Evolutionary conservation across 1,284 basidiomycete genomes (phyloP), one percentile per base, ranked within the genome.

Genomic region (Heterobasidion parviporum): DNA sequence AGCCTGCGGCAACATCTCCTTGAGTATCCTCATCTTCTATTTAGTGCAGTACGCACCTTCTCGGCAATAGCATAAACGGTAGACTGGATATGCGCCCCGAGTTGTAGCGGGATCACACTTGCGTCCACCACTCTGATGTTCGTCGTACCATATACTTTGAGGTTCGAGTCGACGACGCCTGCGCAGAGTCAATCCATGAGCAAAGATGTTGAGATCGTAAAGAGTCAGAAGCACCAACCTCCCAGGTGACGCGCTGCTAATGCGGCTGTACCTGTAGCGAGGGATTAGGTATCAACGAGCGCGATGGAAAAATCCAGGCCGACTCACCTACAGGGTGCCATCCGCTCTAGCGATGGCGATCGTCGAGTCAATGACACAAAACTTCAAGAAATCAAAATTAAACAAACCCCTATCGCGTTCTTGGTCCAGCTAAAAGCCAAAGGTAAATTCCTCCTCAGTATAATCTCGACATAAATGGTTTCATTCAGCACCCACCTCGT

Each of bases 121-220:
- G 73, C 68, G 62, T 76, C 74, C 34, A 72, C 66, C 33, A 66
- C 62, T n/a, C 65, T 60, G 6, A 64, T 50, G 68, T 80, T 80
- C 59, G 57, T 59, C 6, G 77, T 75, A 38, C 77, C 77, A 65
- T 80, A 77, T 8, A 81, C 78, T 54, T 68, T 64, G 14, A 81
- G 38, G 62, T 65, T 45, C 61, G 69, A 57, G 67, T 73, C 65
- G 55, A 70, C 60, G 67, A 74, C 59, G 67, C 72, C 44, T 54
- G 46, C 18, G 12, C 3, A 53, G 20, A n/a, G 52, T 12, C 16
- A n/a, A 45, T 34, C 34, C 10, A 20, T 8, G 18, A 18, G 9
- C 8, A 44, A 12, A 33, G 16, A 6, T 26, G 26, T 26, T 26
- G 26, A 26, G 26, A 26, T 26, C 26, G 5, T 26, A 36, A 36